phyloP scores from a whole-genome alignment of 75 land plant genomes.

The Ceratopteris richardii region DNA sequence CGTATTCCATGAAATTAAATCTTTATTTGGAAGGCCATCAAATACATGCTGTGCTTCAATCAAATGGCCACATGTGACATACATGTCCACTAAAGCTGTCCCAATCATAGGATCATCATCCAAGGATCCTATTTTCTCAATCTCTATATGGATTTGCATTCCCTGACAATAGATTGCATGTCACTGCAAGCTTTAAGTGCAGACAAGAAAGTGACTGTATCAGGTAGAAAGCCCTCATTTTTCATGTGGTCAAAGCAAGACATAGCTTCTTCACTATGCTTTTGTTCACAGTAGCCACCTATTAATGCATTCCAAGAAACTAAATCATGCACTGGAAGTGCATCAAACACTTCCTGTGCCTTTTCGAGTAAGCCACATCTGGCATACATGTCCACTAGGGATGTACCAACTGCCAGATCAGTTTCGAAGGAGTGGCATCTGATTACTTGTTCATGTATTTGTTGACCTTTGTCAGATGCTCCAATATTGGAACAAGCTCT shows the following conservation, averaged over 20 bases:
- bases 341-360: slow-evolving; percentile 10
- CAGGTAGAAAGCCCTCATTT: slow-evolving; percentile 3
- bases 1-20: slow-evolving; percentile 35
- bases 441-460: slow-evolving; percentile 4
- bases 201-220: slow-evolving; percentile 14
- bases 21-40: slow-evolving; percentile 18
- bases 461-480: slow-evolving; percentile 3
- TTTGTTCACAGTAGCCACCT: slow-evolving; percentile 12
- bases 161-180: neutral
- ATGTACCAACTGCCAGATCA: slow-evolving; percentile 4
- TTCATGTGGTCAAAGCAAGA: slow-evolving; percentile 9
- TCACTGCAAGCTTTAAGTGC: slow-evolving; percentile 20
- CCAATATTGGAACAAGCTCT: slow-evolving; percentile 5
- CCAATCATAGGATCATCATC: slow-evolving; percentile 2
- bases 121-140: slow-evolving; percentile 3
- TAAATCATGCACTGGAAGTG: slow-evolving; percentile 5
- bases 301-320: slow-evolving; percentile 22
- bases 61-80: slow-evolving; percentile 23
- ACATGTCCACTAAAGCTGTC: slow-evolving; percentile 21
- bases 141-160: no score
- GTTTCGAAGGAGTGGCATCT: neutral
- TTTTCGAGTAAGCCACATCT: slow-evolving; percentile 16
- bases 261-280: slow-evolving; percentile 8
- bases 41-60: slow-evolving; percentile 28
- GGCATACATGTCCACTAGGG: slow-evolving; percentile 23